These are phyloP conservation scores for Mortierella polycephala DNA, from an alignment of 371 early-diverging fungal species.

Conservation along the genomic window DNA sequence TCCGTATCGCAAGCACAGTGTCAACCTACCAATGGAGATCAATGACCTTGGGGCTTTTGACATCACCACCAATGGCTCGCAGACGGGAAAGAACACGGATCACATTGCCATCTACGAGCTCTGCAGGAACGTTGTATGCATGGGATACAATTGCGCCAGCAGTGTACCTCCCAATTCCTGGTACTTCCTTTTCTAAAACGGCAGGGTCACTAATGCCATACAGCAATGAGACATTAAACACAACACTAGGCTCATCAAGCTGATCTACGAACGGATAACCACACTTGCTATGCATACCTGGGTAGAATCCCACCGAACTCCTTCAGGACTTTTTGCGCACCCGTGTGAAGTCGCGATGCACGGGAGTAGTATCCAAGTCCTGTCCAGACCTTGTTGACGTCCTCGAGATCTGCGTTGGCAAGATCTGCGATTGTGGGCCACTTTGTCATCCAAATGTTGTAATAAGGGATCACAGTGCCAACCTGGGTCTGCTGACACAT, in stretches of 20 bases:
- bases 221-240: neutral
- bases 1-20: too few relatives aligned
- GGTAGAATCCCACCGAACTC: constrained; percentile 71
- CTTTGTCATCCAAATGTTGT: constrained; percentile 76
- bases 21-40: constrained; percentile 68
- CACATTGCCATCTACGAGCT: constrained; percentile 87
- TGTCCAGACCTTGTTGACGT: constrained; percentile 80
- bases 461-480: constrained; percentile 80
- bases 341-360: constrained; percentile 77
- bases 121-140: constrained; percentile 72
- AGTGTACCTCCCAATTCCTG: constrained; percentile 77
- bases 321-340: constrained; percentile 71
- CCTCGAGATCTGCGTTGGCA: constrained; percentile 75
- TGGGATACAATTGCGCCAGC: constrained; percentile 81
- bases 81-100: constrained; percentile 78
- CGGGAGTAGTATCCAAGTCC: constrained; percentile 89
- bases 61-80: constrained; percentile 78
- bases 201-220: constrained; percentile 55
- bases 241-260: too few relatives aligned
- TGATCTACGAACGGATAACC: too few relatives aligned
- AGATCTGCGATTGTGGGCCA: constrained; percentile 81
- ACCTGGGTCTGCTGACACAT: constrained; percentile 91
- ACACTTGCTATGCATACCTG: constrained; percentile 10
- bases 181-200: constrained; percentile 69
- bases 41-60: constrained; percentile 68